Evolutionary conservation across 2,329 filamentous ascomycete species (phyloP), one percentile per base, ranked within the genome.

Genomic region (Neocatenulostroma microsporum): DNA sequence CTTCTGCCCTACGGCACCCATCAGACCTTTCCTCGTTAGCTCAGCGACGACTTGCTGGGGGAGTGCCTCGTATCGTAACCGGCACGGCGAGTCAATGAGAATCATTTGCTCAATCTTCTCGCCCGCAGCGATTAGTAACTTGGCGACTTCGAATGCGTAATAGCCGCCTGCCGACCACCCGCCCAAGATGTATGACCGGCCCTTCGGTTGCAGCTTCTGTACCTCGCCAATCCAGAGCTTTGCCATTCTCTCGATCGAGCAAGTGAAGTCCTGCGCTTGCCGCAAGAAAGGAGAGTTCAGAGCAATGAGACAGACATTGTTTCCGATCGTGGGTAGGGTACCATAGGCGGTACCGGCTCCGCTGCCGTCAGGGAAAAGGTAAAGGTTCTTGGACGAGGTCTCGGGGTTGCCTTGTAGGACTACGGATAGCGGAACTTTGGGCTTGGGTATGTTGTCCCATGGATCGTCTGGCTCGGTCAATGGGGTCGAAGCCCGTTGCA

Each of bases 101-200:
- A 56, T 52, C 32, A 56, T 38, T 21, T 45, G 28, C 29, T 53
- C 50, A 3, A 55, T 42, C 30, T 48, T 50, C 33, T 53, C 47
- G 8, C 52, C 52, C 1, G 36, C 39, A 7, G 27, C 41, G 3
- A 34, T 43, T 9, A 56, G 38, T 14, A 53, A 36, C 38, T 51
- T 54, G 8, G 50, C 45, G 12, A 49, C 46, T 41, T 54, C 55
- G 35, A 46, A 84, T 27, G 81, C 80, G 41, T 80, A 78, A 31
- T 84, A 79, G 23, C 82, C 82, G 18, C 82, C 83, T 1, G 80
- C 82, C n/a, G 76, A 83, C 82, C 82, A 87, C 17, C 83, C 83
- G 12, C 76, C 73, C 1, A 86, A 61, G 34, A 72, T 70, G 59
- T 84, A 84, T 0, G 80, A 78, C 37, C 40, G 35, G 0, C 67